Conservation (phyloP, 208 protist species). For the Jaenimonas drosophilae region DNA sequence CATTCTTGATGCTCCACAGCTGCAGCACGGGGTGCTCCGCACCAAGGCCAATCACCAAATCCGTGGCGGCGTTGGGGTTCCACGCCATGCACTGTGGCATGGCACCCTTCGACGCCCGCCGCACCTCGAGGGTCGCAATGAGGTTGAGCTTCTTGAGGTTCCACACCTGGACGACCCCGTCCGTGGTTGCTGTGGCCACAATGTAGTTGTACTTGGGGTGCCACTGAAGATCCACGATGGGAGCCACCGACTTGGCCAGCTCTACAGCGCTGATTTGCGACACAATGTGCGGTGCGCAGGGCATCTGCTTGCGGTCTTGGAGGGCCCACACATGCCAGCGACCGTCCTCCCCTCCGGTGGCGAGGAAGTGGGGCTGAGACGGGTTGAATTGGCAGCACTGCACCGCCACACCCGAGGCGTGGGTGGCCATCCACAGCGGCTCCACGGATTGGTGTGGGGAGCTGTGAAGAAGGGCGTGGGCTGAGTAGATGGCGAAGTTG, state of each 20-base stretch:
- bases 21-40: slow-evolving; percentile 90
- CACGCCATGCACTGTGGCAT: slow-evolving; percentile 86
- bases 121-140: slow-evolving; percentile 84
- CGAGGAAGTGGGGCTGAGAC: slow-evolving; percentile 78
- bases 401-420: slow-evolving; percentile 70
- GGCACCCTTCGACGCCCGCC: slow-evolving; percentile 35
- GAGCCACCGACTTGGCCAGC: background rate
- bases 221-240: slow-evolving; percentile 67
- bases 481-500: slow-evolving; percentile 62
- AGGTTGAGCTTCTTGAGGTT: slow-evolving; percentile 88
- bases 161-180: slow-evolving; percentile 90
- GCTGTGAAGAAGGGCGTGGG: slow-evolving; percentile 27
- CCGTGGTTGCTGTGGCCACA: slow-evolving; percentile 85
- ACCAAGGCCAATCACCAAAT: slow-evolving; percentile 91
- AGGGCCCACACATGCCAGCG: slow-evolving; percentile 89
- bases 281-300: too few relatives aligned
- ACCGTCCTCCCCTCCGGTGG: slow-evolving; percentile 52
- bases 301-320: slow-evolving; percentile 30
- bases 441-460: slow-evolving; percentile 16
- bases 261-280: background rate
- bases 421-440: slow-evolving; percentile 68
- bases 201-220: slow-evolving; percentile 88
- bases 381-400: slow-evolving; percentile 92
- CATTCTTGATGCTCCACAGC: slow-evolving; percentile 95
- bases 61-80: slow-evolving; percentile 90